Conservation (phyloP, 176 grass and related monocot genomes). For the Phoenix dactylifera region DNA sequence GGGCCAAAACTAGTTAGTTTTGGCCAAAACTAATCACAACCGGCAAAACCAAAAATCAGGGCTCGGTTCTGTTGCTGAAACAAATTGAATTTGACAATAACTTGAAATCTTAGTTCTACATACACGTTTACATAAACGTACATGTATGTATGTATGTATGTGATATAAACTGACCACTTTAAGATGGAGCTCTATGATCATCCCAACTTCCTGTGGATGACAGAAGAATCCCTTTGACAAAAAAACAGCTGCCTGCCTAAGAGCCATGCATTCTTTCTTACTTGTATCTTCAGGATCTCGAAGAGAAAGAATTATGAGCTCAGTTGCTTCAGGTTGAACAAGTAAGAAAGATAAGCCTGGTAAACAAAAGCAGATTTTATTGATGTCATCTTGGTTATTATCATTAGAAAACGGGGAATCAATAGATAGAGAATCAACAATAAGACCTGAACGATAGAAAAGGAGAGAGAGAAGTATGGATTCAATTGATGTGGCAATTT, state of each 20-base stretch:
- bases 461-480: conserved; percentile 76
- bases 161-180: conserved; percentile 64
- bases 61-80: too few relatives aligned
- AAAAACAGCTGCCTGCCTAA: conserved; percentile 76
- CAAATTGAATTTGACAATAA: too few relatives aligned
- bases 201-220: conserved; percentile 77
- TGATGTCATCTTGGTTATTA: conserved; percentile 5
- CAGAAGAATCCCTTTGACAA: conserved; percentile 89
- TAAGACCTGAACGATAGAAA: conserved; percentile 78
- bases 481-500: conserved; percentile 68
- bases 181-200: conserved; percentile 79
- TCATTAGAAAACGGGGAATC: too few relatives aligned
- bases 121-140: too few relatives aligned
- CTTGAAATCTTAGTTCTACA: too few relatives aligned
- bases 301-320: conserved; percentile 81
- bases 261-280: conserved; percentile 82
- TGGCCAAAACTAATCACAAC: too few relatives aligned
- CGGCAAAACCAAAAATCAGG: too few relatives aligned
- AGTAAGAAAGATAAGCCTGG: conserved; percentile 84
- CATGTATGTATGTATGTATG: too few relatives aligned
- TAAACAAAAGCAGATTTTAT: conserved; percentile 12
- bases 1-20: too few relatives aligned
- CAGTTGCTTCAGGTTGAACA: conserved; percentile 77
- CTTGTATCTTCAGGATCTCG: conserved; percentile 62
- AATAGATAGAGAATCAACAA: conserved; percentile 7